Base-by-base conservation (phyloP, 2,329 filamentous ascomycete species). In the Tolypocladium ovalisporum region DNA sequence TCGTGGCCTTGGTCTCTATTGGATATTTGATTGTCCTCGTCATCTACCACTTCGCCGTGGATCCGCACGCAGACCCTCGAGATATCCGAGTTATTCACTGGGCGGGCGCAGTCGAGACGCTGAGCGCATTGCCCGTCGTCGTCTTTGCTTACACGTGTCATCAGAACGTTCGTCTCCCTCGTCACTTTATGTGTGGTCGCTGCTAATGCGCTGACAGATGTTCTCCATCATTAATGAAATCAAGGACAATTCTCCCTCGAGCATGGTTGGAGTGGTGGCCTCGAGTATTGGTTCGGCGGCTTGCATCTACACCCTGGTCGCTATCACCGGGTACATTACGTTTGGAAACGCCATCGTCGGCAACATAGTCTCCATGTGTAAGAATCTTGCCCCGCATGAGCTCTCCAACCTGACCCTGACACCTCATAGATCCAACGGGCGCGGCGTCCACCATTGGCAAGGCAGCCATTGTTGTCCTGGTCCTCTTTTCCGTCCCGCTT, bases 81-180 rank as follows among this genome's bases (percentile, higher is more conserved):
- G 82, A 86, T 12, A 84, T 99, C 59, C 84, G 88, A 54, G 75
- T 90, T 35, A 79, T 97, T 61, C 76, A 83, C 60, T 96, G 90
- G 87, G 87, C 85, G 49, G 90, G 93, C 9, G 79, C 89, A 3
- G 79, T 96, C 12, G 82, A 88, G 39, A 86, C 88, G 8, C 78
- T 99, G 56, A 90, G 90, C 64, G 92, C 89, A 61, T 84, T 99
- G 62, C 94, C 94, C 0, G 91, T 99, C 56, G 92, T 97, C 57
- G 90, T 99, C 2, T 99, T 99, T 77, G 94, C 93, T n/a, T 99
- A 97, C 71, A 99, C 94, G 1, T 99, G 94, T 70, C 94, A 99
- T 72, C 94, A 99, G 68, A 99, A 99, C 70, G 90, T 94, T 75
- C 63, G 83, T 68, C 36, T n/a, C n/a, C n/a, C 24, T 24, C 39